A percentile compares a stretch with the other conserved stretches of the same genome.
phyloP scores from a whole-genome alignment of 805 yeast genomes.

The Spathaspora boniae region DNA sequence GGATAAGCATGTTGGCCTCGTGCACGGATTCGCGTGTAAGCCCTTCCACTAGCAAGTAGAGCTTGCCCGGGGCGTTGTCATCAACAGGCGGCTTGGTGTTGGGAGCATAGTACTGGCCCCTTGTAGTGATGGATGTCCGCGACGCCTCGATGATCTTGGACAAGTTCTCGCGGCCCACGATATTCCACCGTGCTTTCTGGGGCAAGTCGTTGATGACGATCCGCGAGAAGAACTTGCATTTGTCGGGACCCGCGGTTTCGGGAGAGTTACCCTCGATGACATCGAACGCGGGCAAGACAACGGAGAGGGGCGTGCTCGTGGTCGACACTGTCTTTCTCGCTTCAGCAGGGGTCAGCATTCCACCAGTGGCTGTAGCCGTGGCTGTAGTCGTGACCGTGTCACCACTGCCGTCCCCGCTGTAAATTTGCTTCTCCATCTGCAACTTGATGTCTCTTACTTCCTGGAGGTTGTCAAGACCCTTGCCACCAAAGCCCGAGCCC shows the following conservation, averaged over 20 bases:
- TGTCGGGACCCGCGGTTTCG: constrained; percentile 55
- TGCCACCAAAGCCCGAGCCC: constrained; percentile 87
- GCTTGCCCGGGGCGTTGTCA: constrained; percentile 55
- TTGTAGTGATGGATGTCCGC: constrained; percentile 72
- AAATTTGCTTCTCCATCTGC: constrained; percentile 45
- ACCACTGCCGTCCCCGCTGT: constrained; percentile 14
- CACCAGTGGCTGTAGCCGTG: background rate
- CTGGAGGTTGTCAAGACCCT: constrained; percentile 79
- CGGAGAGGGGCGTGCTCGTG: constrained; percentile 6
- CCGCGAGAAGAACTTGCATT: constrained; percentile 57
- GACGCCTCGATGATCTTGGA: constrained; percentile 66
- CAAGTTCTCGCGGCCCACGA: constrained; percentile 63
- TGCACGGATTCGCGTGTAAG: constrained; percentile 54
- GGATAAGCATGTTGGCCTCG: constrained; percentile 56
- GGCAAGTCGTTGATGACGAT: constrained; percentile 84
- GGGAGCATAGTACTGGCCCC: constrained; percentile 65
- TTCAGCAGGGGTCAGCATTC: background rate
- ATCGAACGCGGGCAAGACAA: constrained; percentile 39
- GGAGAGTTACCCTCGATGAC: constrained; percentile 51
- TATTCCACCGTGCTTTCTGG: constrained; percentile 72
- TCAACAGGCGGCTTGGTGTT: constrained; percentile 44
- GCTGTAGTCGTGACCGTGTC: constrained; percentile 10
- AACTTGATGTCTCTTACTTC: constrained; percentile 51
- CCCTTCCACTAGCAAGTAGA: constrained; percentile 78
- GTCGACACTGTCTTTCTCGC: background rate